These are phyloP conservation scores for Diplodia scrobiculata DNA, from an alignment of 2,329 filamentous ascomycete genomes.

Conservation along the genomic window DNA sequence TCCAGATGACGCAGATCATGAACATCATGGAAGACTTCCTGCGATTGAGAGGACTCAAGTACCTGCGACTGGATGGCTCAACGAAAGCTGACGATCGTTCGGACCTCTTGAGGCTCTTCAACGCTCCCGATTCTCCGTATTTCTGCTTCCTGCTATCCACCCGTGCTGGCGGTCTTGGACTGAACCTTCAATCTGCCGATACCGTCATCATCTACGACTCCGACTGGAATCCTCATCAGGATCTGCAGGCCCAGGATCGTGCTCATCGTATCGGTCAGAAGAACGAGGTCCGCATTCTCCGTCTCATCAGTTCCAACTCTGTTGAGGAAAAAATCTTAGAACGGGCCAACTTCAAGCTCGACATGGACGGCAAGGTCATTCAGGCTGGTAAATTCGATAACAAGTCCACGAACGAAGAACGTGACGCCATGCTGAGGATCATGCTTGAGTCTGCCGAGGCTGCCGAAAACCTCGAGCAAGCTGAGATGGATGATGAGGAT, in stretches of 20 bases:
- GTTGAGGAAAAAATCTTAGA: conserved; percentile 99
- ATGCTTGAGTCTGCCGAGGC: conserved; percentile 79
- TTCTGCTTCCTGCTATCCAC: conserved; percentile 99
- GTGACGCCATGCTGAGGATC: conserved; percentile 93
- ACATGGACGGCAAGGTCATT: conserved; percentile 99
- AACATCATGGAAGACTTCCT: conserved; percentile 99
- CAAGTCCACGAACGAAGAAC: conserved; percentile 97
- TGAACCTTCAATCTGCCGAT: conserved; percentile 96
- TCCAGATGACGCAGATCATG: conserved; percentile 99
- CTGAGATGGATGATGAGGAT: conserved; percentile 98
- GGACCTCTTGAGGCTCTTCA: conserved; percentile 84
- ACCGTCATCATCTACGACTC: conserved; percentile 99
- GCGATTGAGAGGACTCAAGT: conserved; percentile 77
- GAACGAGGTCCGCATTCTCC: conserved; percentile 96
- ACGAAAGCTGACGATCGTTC: conserved; percentile 98
- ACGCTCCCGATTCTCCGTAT: conserved; percentile 84
- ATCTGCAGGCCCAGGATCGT: conserved; percentile 98
- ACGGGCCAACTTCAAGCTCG: conserved; percentile 93
- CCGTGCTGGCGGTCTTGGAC: conserved; percentile 93
- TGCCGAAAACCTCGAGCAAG: conserved; percentile 74
- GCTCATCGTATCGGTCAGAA: conserved; percentile 99
- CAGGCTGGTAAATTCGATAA: conserved; percentile 99
- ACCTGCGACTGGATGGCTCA: conserved; percentile 90
- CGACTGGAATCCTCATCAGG: conserved; percentile 99
- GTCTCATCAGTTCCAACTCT: conserved; percentile 93